Conservation (phyloP, 139 green algal genomes). For the Bryopsis sp. region DNA sequence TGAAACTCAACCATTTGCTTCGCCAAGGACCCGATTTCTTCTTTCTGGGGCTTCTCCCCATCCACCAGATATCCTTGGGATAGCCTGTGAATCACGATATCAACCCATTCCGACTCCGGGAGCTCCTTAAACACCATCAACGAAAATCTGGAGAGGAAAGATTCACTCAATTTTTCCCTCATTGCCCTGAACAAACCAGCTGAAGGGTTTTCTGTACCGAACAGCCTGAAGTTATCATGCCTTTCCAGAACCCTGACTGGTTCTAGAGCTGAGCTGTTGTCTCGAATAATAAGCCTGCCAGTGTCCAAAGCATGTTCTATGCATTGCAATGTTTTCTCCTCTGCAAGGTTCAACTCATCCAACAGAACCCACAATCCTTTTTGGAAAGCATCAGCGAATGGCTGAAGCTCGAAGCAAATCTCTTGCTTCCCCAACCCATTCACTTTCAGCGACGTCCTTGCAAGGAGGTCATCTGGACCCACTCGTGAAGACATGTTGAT, state of each 20-base stretch:
- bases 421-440: conserved; percentile 18
- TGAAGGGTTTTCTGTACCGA: conserved; percentile 85
- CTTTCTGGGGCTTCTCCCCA: not conserved
- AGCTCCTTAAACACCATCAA: conserved; percentile 25
- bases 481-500: conserved; percentile 29
- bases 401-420: conserved; percentile 22
- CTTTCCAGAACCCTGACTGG: conserved; percentile 31
- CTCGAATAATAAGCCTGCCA: conserved; percentile 21
- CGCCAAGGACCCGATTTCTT: not conserved
- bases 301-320: conserved; percentile 34
- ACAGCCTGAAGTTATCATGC: conserved; percentile 74
- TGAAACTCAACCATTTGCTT: conserved; percentile 2
- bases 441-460: conserved; percentile 1
- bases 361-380: conserved; percentile 81
- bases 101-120: conserved; percentile 21
- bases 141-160: conserved; percentile 24
- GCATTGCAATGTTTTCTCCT: conserved; percentile 28
- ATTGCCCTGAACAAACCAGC: conserved; percentile 22
- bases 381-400: conserved; percentile 25
- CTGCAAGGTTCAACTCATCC: conserved; percentile 84
- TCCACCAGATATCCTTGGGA: no score
- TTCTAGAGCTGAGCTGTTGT: conserved; percentile 1
- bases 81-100: conserved; percentile 14
- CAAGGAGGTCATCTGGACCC: conserved; percentile 11
- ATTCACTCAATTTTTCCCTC: conserved; percentile 22